Evolutionary conservation across 2,329 filamentous ascomycete species (phyloP).

Genomic region (Xylaria sp.): DNA sequence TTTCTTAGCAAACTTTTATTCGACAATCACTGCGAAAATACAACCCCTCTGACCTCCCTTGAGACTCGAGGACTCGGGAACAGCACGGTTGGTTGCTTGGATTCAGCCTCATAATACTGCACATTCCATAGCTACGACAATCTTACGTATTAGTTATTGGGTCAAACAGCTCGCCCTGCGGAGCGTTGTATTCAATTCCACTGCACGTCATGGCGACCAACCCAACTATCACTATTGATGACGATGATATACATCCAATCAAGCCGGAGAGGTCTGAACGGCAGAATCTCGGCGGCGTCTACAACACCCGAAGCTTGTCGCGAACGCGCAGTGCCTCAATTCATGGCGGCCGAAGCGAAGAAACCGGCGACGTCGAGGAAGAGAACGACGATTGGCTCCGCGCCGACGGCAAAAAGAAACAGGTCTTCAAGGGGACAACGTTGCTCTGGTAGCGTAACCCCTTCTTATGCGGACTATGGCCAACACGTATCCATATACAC

Average conservation of each 20-base stretch:
- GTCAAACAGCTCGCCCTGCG: constrained; percentile 8
- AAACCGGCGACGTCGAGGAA: constrained; percentile 46
- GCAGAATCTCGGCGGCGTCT: constrained; percentile 49
- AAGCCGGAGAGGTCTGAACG: constrained; percentile 40
- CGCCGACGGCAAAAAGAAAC: constrained; percentile 51
- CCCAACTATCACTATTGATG: constrained; percentile 46
- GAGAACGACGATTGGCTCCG: constrained; percentile 51
- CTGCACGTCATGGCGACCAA: constrained; percentile 41
- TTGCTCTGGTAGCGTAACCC: constrained; percentile 50
- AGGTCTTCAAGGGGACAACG: constrained; percentile 52
- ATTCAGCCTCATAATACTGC: constrained; percentile 16
- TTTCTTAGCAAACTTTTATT: constrained; percentile 28
- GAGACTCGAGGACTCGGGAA: background rate
- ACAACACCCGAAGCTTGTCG: constrained; percentile 50
- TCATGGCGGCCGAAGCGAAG: constrained; percentile 41
- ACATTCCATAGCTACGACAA: background rate
- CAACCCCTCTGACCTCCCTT: background rate
- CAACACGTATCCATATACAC: background rate
- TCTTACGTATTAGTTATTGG: constrained; percentile 29
- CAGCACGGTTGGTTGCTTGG: background rate
- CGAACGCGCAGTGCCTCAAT: constrained; percentile 43
- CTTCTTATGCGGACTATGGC: constrained; percentile 5
- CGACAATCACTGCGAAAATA: background rate
- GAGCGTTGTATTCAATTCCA: background rate
- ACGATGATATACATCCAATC: constrained; percentile 42